phyloP scores from a whole-genome alignment of 2,329 filamentous ascomycete genomes.

The Coleophoma eucalyptorum region DNA sequence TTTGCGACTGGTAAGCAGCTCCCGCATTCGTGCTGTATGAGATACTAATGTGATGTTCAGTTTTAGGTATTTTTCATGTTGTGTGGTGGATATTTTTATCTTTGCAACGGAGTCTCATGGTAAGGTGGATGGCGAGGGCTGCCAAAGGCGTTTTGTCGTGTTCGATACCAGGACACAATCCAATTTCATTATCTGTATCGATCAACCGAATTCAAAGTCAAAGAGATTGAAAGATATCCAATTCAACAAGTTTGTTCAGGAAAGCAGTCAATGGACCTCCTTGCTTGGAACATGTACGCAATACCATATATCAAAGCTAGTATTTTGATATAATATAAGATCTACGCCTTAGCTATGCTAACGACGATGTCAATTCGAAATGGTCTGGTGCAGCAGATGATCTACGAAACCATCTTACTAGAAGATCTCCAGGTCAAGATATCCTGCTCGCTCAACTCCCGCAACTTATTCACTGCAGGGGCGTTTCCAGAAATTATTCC shows the following conservation, averaged over 20 bases:
- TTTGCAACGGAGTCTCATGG: too few relatives aligned
- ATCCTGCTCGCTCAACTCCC: slow-evolving; percentile 67
- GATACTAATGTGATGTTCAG: not conserved
- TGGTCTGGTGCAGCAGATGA: not conserved
- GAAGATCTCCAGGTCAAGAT: slow-evolving; percentile 54
- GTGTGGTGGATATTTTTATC: too few relatives aligned
- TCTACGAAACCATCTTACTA: slow-evolving; percentile 24
- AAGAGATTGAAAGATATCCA: not conserved
- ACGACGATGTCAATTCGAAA: not conserved
- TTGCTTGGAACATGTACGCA: too few relatives aligned
- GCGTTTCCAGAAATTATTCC: slow-evolving; percentile 69
- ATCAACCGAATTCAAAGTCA: not conserved
- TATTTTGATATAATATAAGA: too few relatives aligned
- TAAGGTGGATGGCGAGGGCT: not conserved
- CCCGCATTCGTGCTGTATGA: not conserved
- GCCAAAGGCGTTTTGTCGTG: not conserved
- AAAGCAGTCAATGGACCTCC: too few relatives aligned
- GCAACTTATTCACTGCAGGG: slow-evolving; percentile 70
- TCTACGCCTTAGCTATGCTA: not conserved
- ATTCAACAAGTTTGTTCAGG: too few relatives aligned
- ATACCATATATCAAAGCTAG: too few relatives aligned
- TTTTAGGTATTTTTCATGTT: not conserved
- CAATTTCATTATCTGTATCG: not conserved
- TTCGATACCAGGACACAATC: not conserved
- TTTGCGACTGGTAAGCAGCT: slow-evolving; percentile 58